Evolutionary conservation across 2,329 filamentous ascomycete species (phyloP).

Genomic region (Diaporthe ilicicola): DNA sequence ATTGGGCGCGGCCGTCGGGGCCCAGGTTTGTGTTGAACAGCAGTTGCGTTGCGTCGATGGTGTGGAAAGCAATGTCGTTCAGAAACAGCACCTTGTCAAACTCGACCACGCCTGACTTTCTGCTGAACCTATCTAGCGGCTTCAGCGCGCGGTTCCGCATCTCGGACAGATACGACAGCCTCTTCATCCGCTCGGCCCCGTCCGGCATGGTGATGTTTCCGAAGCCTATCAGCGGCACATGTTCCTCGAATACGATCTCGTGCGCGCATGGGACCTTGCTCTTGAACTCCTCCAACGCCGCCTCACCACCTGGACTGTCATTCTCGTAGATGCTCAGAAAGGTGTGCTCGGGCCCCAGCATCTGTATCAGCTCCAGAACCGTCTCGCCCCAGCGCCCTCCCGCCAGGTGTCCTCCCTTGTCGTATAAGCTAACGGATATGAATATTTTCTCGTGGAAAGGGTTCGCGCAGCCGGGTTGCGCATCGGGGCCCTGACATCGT

Average conservation of each 20-base stretch:
- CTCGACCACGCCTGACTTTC: conserved; percentile 45
- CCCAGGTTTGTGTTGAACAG: conserved; percentile 69
- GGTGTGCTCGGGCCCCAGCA: conserved; percentile 73
- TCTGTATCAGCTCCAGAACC: conserved; percentile 67
- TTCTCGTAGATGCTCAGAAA: conserved; percentile 80
- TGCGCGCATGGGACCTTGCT: conserved; percentile 53
- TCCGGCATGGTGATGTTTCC: conserved; percentile 69
- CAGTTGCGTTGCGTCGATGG: conserved; percentile 61
- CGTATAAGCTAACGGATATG: conserved; percentile 76
- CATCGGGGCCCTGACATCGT: conserved; percentile 41
- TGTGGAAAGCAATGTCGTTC: conserved; percentile 70
- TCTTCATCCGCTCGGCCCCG: conserved; percentile 70
- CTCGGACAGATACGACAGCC: conserved; percentile 77
- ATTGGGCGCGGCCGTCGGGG: conserved; percentile 60
- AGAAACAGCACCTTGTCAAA: conserved; percentile 70
- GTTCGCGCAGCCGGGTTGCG: conserved; percentile 48
- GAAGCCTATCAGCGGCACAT: conserved; percentile 64
- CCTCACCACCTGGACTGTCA: conserved; percentile 63
- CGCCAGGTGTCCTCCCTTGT: conserved; percentile 67
- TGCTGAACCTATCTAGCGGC: conserved; percentile 62
- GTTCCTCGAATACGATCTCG: conserved; percentile 66
- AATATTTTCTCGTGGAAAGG: conserved; percentile 71
- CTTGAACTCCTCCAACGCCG: conserved; percentile 63
- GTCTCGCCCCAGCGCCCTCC: conserved; percentile 70
- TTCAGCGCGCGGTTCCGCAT: conserved; percentile 75